Evolutionary conservation across 768 basidiomycete species (phyloP), one percentile per base, ranked within the genome.

Genomic region (Amanita phalloides): DNA sequence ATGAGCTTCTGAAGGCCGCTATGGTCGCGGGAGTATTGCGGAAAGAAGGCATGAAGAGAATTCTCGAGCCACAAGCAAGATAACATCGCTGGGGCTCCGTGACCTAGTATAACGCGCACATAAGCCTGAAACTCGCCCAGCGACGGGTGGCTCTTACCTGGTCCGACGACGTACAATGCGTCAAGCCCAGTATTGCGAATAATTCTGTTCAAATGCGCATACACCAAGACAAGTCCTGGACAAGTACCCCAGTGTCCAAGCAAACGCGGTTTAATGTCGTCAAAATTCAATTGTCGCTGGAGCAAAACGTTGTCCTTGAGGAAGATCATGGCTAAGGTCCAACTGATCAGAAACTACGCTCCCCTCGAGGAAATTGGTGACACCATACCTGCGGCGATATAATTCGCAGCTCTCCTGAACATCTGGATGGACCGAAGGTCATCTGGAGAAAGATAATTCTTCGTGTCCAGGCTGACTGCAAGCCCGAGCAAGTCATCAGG

Each of bases 81-180:
- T n/a, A 96, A 76, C 25, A 94, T 77, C 23, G 80, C 90, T 20
- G 92, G 92, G 4, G 92, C 91, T 33, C 90, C 90, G 59, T 93
- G 89, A 11, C 86, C 86, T 70, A 63, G 7, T 30, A 20, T 21
- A 6, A n/a, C n/a, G 52, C 46, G 10, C 11, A 33, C 37, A 53
- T 20, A 23, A 36, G n/a, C 8, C 49, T 30, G 17, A 37, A 1
- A 50, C 32, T 28, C 14, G 13, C 8, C 42, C 30, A 36, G 2
- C n/a, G 11, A 25, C 8, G 23, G 26, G 10, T 43, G 44, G 49
- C 10, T 61, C 66, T 26, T 53, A 75, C 82, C 85, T 49, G 87
- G 88, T 2, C 91, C 90, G 4, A 89, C 85, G 47, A 93, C 81
- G 53, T 86, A 87, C 44, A 93, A 73, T 2, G 77, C 71, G 55